Evolutionary conservation across 345 rosid genomes (phyloP), one percentile per base, ranked within the genome.

Genomic region (Rubroshorea leprosula): DNA sequence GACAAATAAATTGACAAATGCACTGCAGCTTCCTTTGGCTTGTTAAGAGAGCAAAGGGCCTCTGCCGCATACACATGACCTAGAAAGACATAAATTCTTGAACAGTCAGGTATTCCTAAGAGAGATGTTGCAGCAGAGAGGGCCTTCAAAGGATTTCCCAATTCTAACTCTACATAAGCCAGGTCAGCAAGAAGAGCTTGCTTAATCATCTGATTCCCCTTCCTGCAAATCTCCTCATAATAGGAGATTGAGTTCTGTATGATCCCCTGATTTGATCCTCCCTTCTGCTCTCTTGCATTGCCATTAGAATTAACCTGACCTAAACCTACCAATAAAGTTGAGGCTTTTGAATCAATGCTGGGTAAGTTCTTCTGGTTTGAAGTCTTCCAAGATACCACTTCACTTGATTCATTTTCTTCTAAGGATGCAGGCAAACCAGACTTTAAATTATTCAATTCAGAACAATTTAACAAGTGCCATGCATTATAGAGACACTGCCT

Each of bases 51-150:
- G 78, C 96, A 94, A 25, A 94, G 96, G 16, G 99, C 95, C 82
- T 94, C 99, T 2, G 97, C 97, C 53, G 84, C 93, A 72, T 94
- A 94, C 8, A 82, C 58, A 64, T 75, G 99, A 57, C 87, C 90
- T 45, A 94, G 74, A 80, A 82, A 94, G 48, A 72, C 31, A 60
- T 81, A 90, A 51, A 87, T 76, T 72, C 74, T 87, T 0, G 92
- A 85, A 75, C 90, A 85, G 49, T 70, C 81, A 8, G 83, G 73
- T 63, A 81, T 71, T 63, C 82, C 85, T 69, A 94, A 70, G 46
- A 94, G 88, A 64, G 90, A 82, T 56, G 52, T 78, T n/a, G 96
- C 83, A 15, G 76, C 62, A 15, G 84, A 72, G 60, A 94, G 80
- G 49, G 93, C 96, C 72, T 74, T 83, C 55, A 76, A 45, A 25